These are phyloP conservation scores for Myxozyma nipponensis DNA, from an alignment of 805 yeast genomes.

Conservation along the genomic window DNA sequence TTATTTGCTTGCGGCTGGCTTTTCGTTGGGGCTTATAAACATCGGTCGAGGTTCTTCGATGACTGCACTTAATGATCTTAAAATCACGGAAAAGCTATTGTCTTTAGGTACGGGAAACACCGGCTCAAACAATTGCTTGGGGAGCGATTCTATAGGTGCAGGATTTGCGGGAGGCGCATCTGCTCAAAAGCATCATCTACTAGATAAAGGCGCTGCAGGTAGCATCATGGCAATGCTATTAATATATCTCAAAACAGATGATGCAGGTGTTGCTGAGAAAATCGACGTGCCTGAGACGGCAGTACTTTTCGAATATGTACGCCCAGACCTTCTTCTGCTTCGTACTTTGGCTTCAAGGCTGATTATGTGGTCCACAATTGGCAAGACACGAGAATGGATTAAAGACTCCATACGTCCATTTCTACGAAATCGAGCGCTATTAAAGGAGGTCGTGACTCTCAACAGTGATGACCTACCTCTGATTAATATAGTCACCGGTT, in stretches of 20 bases:
- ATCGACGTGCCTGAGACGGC: slow-evolving; percentile 56
- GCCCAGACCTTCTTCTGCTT: slow-evolving; percentile 74
- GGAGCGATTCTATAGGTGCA: slow-evolving; percentile 2
- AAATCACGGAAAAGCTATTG: slow-evolving; percentile 57
- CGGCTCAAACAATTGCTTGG: slow-evolving; percentile 5
- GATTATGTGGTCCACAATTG: slow-evolving; percentile 69
- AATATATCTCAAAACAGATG: slow-evolving; percentile 65
- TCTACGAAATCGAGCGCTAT: slow-evolving; percentile 32
- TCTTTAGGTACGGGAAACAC: slow-evolving; percentile 49
- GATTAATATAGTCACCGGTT: slow-evolving; percentile 68
- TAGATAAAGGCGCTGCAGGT: slow-evolving; percentile 64
- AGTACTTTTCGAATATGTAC: slow-evolving; percentile 59
- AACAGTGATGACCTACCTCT: slow-evolving; percentile 61
- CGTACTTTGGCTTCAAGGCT: slow-evolving; percentile 61
- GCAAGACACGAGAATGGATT: slow-evolving; percentile 52
- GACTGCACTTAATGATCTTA: slow-evolving; percentile 57
- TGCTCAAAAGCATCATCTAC: slow-evolving; percentile 53
- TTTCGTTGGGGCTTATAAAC: slow-evolving; percentile 79
- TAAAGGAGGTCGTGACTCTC: slow-evolving; percentile 30
- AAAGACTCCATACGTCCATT: slow-evolving; percentile 52
- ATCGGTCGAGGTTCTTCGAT: slow-evolving; percentile 68
- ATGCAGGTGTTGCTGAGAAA: slow-evolving; percentile 56
- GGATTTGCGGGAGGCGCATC: slow-evolving; percentile 46
- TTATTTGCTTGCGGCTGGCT: slow-evolving; percentile 82
- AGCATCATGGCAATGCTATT: slow-evolving; percentile 72